Evolutionary conservation across 768 basidiomycete species (phyloP).

Genomic region (Tylopilus felleus): DNA sequence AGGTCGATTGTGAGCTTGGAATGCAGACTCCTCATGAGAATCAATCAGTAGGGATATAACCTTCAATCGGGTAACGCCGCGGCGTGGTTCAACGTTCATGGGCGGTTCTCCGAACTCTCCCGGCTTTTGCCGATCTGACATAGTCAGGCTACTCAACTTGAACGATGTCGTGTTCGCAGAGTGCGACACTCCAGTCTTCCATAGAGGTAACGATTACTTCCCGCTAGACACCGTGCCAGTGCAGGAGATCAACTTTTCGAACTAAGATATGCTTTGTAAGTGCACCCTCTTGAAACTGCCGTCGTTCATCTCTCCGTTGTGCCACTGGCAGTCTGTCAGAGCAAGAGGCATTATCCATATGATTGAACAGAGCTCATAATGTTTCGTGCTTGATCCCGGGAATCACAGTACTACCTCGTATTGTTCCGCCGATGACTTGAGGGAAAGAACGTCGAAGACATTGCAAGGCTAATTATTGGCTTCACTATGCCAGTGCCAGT

Average conservation of each 20-base stretch:
- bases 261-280: slow-evolving; percentile 52
- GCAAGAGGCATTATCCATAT: slow-evolving; percentile 58
- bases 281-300: slow-evolving; percentile 35
- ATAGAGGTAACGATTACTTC: slow-evolving; percentile 79
- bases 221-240: slow-evolving; percentile 58
- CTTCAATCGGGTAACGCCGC: no score
- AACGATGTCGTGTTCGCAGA: slow-evolving; percentile 56
- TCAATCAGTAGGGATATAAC: no score
- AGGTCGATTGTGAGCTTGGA: no score
- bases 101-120: no score
- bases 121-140: no score
- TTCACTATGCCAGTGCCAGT: not conserved
- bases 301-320: no score
- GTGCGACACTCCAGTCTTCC: slow-evolving; percentile 47
- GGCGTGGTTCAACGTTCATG: no score
- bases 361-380: not conserved
- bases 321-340: no score
- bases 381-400: not conserved
- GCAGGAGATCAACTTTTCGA: slow-evolving; percentile 40
- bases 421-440: slow-evolving; percentile 54
- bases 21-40: no score
- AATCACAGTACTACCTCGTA: slow-evolving; percentile 56
- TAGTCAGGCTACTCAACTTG: no score
- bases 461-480: slow-evolving; percentile 55
- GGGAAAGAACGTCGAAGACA: slow-evolving; percentile 49